These are phyloP conservation scores for Diaporthe capsici DNA, from an alignment of 2,329 filamentous ascomycete genomes.

Conservation along the genomic window DNA sequence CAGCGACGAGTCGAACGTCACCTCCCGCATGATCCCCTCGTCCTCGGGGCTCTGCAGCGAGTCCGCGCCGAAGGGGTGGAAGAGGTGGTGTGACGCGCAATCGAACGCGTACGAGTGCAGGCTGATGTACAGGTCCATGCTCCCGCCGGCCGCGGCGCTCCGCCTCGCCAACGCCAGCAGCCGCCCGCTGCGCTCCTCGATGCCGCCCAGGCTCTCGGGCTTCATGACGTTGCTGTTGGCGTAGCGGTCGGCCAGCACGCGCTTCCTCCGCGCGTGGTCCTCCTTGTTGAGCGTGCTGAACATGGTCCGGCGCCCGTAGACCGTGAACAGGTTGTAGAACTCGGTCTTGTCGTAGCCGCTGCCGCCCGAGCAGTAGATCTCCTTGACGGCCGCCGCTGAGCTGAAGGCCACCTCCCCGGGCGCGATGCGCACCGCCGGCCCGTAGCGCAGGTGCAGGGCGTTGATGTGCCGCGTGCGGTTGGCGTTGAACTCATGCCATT, in stretches of 20 bases:
- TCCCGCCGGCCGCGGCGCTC: conserved; percentile 54
- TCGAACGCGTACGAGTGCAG: conserved; percentile 79
- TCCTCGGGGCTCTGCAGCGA: conserved; percentile 70
- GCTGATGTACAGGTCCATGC: conserved; percentile 73
- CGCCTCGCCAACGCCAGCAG: conserved; percentile 68
- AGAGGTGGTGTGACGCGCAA: conserved; percentile 78
- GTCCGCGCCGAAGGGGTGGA: conserved; percentile 74
- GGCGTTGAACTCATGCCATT: conserved; percentile 69
- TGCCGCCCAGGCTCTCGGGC: conserved; percentile 66
- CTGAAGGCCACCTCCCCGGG: conserved; percentile 73
- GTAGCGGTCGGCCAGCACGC: conserved; percentile 76
- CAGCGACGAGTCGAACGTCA: conserved; percentile 77
- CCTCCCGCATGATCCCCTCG: conserved; percentile 76
- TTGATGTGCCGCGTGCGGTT: conserved; percentile 70
- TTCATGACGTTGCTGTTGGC: conserved; percentile 77
- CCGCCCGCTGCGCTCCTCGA: conserved; percentile 67
- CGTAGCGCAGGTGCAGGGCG: conserved; percentile 66
- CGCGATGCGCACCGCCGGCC: conserved; percentile 69
- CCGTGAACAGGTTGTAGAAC: conserved; percentile 73
- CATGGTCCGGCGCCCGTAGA: conserved; percentile 72
- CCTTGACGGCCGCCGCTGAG: conserved; percentile 68
- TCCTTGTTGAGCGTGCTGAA: conserved; percentile 70
- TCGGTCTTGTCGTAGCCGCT: conserved; percentile 77
- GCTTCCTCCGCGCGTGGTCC: conserved; percentile 75
- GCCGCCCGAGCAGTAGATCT: conserved; percentile 73